Conservation (phyloP, 441 rosid species). For the Erodium chrysanthum region DNA sequence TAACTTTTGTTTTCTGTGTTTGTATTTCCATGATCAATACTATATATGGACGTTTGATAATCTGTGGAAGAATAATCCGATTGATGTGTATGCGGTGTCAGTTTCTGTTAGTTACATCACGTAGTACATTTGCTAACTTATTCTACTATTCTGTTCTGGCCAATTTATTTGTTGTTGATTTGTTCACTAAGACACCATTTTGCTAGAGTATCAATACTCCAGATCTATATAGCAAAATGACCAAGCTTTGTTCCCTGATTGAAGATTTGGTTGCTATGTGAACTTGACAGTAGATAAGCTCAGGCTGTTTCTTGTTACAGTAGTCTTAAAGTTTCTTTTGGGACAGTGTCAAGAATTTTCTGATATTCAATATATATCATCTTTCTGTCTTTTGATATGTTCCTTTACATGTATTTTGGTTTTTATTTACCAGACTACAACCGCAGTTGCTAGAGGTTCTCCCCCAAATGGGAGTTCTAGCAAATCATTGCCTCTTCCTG, state of each 20-base stretch:
- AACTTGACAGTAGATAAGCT: background rate
- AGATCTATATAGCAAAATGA: too few species aligned
- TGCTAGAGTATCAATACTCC: background rate
- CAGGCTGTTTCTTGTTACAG: background rate
- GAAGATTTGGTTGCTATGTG: background rate
- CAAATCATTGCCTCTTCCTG: conserved; percentile 46
- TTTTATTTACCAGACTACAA: conserved; percentile 33
- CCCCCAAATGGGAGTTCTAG: conserved; percentile 66
- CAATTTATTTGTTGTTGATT: background rate
- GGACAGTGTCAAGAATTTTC: background rate
- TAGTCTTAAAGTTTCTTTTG: too few species aligned
- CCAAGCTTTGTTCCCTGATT: too few species aligned
- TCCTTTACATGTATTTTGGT: conserved; percentile 1
- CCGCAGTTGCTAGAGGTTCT: conserved; percentile 40
- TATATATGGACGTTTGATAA: background rate
- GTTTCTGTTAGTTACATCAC: too few species aligned
- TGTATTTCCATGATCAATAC: background rate
- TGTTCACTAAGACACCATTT: background rate
- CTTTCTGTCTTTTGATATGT: background rate
- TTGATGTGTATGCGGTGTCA: too few species aligned
- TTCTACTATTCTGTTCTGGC: background rate
- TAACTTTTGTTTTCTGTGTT: background rate
- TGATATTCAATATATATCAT: background rate
- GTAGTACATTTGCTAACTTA: background rate
- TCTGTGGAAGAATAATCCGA: too few species aligned